Base-by-base conservation (phyloP, 495 filamentous ascomycete species). In the Aspergillus cavernicola region DNA sequence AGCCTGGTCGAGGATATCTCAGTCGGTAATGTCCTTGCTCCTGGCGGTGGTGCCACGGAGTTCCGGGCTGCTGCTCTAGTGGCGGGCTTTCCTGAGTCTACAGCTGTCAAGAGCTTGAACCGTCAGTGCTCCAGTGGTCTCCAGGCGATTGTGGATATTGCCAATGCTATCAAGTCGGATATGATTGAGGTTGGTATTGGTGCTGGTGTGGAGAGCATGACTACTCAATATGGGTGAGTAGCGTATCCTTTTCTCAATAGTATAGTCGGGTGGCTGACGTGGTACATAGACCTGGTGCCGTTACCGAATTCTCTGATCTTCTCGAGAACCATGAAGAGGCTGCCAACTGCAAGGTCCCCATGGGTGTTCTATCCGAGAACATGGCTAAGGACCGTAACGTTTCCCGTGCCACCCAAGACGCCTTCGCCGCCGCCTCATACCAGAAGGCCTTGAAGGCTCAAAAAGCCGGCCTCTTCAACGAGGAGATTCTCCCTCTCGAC, bases 151-250 rank as follows among this genome's bases (percentile, higher is more conserved):
- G 86, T 89, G 35, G 92, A 97, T 62, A 87, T 97, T 65, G 95
- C 91, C 53, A 95, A 97, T 72, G 87, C 86, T 50, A 90, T 98
- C 65, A 76, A 77, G 56, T 65, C 83, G 4, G 95, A 90, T 44
- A 95, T 95, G 89, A 97, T 98, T 62, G 92, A 97, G 42, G 71
- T 97, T 53, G 93, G 93, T 58, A 85, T 97, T 59, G 93, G 92
- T 50, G 90, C 92, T 4, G 93, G 93, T 65, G 92, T 96, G n/a
- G 93, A 98, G 84, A 90, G 85, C 75, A 98, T 98, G 93, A 87
- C 83, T 66, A 78, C 77, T 50, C 88, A 97, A 64, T 97, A 97
- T 66, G 92, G 91, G 82, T 87, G 75, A 62, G 81, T 47, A 12
- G 29, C 42, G 26, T 35, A 22, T 19, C 0, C 32, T 9, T 6